Percentiles rank a stretch among this genome's conserved stretches.
phyloP scores from a whole-genome alignment of 2,329 filamentous ascomycete genomes.

The Ilyonectria mors-panacis region DNA sequence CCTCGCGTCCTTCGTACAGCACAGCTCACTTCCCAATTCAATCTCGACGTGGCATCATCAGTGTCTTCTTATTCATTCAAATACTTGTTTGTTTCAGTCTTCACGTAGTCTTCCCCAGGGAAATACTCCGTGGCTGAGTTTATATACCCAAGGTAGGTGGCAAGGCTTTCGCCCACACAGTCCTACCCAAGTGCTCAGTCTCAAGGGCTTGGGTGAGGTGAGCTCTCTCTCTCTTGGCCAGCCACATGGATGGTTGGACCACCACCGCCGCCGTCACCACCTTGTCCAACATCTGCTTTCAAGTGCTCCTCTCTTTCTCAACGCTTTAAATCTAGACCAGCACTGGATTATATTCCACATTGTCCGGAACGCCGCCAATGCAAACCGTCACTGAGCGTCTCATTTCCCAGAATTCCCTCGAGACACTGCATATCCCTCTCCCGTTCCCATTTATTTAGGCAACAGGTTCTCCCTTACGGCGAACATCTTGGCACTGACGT shows the following conservation, averaged over 20 bases:
- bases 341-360: conserved; percentile 56
- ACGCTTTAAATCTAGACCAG: conserved; percentile 55
- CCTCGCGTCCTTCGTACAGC: neutral
- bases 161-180: conserved; percentile 6
- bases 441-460: conserved; percentile 61
- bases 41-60: conserved; percentile 8
- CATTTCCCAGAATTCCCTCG: conserved; percentile 46
- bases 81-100: conserved; percentile 17
- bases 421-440: conserved; percentile 44
- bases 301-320: conserved; percentile 51
- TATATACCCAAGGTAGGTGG: conserved; percentile 22
- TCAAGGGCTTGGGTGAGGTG: conserved; percentile 30
- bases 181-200: conserved; percentile 14
- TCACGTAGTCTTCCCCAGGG: neutral
- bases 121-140: conserved; percentile 6
- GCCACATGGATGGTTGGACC: conserved; percentile 15
- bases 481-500: conserved; percentile 97
- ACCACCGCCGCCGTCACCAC: conserved; percentile 34
- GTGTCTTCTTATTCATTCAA: conserved; percentile 23
- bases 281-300: conserved; percentile 44
- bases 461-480: conserved; percentile 83
- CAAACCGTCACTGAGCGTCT: conserved; percentile 55
- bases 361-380: conserved; percentile 60
- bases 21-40: conserved; percentile 9
- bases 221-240: conserved; percentile 28